Conservation (phyloP, 176 grass and related monocot genomes). For the Triticum urartu region DNA sequence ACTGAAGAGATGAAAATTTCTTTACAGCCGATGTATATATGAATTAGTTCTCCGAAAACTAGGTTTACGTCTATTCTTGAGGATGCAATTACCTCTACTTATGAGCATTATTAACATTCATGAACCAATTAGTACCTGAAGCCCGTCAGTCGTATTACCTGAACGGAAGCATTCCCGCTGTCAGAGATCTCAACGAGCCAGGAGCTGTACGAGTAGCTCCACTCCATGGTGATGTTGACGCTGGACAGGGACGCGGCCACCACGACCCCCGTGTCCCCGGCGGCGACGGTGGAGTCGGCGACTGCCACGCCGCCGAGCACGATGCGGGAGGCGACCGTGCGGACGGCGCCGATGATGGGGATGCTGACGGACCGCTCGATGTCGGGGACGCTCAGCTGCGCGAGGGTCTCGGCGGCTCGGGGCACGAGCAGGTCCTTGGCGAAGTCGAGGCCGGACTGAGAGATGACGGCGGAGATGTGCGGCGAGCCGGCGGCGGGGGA, state of each 20-base stretch:
- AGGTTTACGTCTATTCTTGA: not conserved
- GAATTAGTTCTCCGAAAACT: not conserved
- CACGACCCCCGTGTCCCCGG: conserved; percentile 61
- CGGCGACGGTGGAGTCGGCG: conserved; percentile 45
- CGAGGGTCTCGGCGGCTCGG: conserved; percentile 51
- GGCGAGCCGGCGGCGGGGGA: conserved; percentile 7
- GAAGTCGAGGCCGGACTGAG: conserved; percentile 78
- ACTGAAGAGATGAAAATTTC: not conserved
- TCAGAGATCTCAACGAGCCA: conserved; percentile 75
- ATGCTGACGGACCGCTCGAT: conserved; percentile 62
- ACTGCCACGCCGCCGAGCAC: conserved; percentile 48
- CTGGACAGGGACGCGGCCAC: conserved; percentile 69
- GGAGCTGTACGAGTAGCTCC: conserved; percentile 69
- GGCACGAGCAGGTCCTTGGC: conserved; percentile 77
- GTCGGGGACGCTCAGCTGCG: conserved; percentile 57
- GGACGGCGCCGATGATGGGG: conserved; percentile 63
- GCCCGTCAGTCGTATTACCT: not conserved
- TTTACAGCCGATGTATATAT: not conserved
- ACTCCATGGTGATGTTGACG: conserved; percentile 70
- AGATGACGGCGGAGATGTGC: conserved; percentile 72
- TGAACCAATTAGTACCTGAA: not conserved
- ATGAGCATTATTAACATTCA: not conserved
- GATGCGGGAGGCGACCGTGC: conserved; percentile 52
- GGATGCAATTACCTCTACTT: not conserved
- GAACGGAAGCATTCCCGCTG: conserved; percentile 31